Conservation (phyloP, 306 rosid genomes). For the Lablab purpureus region DNA sequence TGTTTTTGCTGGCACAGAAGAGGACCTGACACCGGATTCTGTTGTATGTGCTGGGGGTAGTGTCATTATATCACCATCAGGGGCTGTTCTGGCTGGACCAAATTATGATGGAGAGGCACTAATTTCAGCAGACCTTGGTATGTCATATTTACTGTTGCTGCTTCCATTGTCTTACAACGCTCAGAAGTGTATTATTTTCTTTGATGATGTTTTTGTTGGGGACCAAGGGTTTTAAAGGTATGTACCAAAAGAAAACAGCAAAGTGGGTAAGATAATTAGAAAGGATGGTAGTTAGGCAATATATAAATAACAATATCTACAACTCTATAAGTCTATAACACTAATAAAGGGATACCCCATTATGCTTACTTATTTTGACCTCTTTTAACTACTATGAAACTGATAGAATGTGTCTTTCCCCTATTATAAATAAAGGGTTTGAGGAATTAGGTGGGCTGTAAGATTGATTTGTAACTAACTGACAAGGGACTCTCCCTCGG, state of each 20-base stretch:
- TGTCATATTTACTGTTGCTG: constrained; percentile 39
- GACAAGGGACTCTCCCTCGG: background rate
- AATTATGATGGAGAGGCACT: constrained; percentile 92
- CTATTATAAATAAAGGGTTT: background rate
- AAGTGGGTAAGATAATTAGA: background rate
- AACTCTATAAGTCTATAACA: background rate
- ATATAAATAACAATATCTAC: background rate
- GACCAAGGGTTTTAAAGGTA: background rate
- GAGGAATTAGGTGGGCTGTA: background rate
- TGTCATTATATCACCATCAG: constrained; percentile 91
- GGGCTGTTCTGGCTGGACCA: constrained; percentile 88
- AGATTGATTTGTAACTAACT: background rate
- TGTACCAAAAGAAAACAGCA: background rate
- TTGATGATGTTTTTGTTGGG: constrained; percentile 9
- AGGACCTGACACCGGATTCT: constrained; percentile 78
- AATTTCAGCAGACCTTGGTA: constrained; percentile 92
- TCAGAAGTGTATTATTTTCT: constrained; percentile 17
- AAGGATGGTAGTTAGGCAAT: background rate
- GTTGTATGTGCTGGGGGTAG: constrained; percentile 96
- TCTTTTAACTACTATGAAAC: background rate
- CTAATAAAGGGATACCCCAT: background rate
- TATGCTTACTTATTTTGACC: background rate
- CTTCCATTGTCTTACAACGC: background rate
- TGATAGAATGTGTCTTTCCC: background rate
- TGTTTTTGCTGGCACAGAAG: constrained; percentile 73